These are phyloP conservation scores for Kuraishia floccosa DNA, from an alignment of 805 yeast species.

Conservation along the genomic window DNA sequence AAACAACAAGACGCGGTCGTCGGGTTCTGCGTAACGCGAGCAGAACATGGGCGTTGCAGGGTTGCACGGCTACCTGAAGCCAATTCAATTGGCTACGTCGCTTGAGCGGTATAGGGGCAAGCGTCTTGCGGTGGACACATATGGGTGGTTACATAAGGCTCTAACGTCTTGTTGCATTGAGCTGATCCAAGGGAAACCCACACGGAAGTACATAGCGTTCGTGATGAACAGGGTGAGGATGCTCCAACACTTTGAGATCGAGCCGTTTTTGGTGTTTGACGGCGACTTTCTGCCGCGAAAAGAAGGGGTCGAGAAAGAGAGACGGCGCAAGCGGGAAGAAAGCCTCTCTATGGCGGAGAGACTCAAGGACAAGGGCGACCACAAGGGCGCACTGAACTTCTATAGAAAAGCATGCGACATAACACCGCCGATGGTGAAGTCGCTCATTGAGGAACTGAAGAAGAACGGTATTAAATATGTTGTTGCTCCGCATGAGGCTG, in stretches of 20 bases:
- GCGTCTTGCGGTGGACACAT: conserved; percentile 87
- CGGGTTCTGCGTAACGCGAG: too few relatives aligned
- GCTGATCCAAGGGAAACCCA: conserved; percentile 57
- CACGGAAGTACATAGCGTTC: conserved; percentile 61
- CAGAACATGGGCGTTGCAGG: conserved; percentile 93
- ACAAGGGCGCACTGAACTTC: conserved; percentile 49
- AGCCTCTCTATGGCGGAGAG: conserved; percentile 47
- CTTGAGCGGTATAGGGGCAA: conserved; percentile 58
- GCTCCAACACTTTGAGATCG: conserved; percentile 56
- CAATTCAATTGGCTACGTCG: conserved; percentile 51
- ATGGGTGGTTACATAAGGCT: conserved; percentile 92
- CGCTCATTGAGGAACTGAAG: conserved; percentile 65
- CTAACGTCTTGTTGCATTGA: conserved; percentile 78
- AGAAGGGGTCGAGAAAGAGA: conserved; percentile 54
- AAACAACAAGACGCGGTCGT: too few relatives aligned
- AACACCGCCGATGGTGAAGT: conserved; percentile 84
- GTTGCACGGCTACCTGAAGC: conserved; percentile 65
- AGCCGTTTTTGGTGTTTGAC: conserved; percentile 86
- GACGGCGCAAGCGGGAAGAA: conserved; percentile 44
- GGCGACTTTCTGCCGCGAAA: conserved; percentile 83
- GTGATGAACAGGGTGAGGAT: conserved; percentile 56
- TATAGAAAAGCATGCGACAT: conserved; percentile 77
- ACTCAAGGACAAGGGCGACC: conserved; percentile 39
- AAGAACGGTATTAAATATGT: conserved; percentile 48
- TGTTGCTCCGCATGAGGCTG: conserved; percentile 98